These are phyloP conservation scores for Pseudogymnoascus sp. DNA, from an alignment of 2,329 filamentous ascomycete genomes.

Conservation along the genomic window DNA sequence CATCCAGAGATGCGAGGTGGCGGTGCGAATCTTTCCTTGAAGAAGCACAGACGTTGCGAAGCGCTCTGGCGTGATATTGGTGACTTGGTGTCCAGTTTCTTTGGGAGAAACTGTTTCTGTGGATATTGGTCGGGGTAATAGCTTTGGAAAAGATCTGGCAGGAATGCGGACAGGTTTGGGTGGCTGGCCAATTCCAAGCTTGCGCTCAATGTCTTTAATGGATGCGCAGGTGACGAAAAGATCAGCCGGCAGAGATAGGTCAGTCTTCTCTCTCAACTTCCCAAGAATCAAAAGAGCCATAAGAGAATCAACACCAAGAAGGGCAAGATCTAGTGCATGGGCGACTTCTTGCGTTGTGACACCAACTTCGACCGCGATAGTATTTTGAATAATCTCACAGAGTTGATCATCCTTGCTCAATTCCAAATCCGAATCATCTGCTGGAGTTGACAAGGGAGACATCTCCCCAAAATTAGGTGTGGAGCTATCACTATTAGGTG, in stretches of 20 bases:
- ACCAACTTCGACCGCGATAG: constrained; percentile 66
- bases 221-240: constrained; percentile 57
- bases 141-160: constrained; percentile 26
- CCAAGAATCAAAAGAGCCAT: constrained; percentile 52
- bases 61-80: constrained; percentile 36
- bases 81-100: constrained; percentile 29
- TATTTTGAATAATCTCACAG: constrained; percentile 53
- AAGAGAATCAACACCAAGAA: constrained; percentile 53
- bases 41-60: constrained; percentile 33
- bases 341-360: constrained; percentile 60
- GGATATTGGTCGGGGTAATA: constrained; percentile 12
- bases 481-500: constrained; percentile 15
- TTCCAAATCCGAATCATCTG: constrained; percentile 47
- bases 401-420: constrained; percentile 43
- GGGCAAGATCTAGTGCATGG: constrained; percentile 48
- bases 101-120: constrained; percentile 9
- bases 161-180: constrained; percentile 30
- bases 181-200: constrained; percentile 45
- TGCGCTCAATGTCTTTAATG: constrained; percentile 59
- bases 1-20: constrained; percentile 39
- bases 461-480: constrained; percentile 42
- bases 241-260: constrained; percentile 50
- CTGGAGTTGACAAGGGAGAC: constrained; percentile 47
- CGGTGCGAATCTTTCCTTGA: constrained; percentile 43
- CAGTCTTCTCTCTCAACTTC: constrained; percentile 48